Conservation (phyloP, 192 early-diverging fungal species). For the Coemansia sp. region DNA sequence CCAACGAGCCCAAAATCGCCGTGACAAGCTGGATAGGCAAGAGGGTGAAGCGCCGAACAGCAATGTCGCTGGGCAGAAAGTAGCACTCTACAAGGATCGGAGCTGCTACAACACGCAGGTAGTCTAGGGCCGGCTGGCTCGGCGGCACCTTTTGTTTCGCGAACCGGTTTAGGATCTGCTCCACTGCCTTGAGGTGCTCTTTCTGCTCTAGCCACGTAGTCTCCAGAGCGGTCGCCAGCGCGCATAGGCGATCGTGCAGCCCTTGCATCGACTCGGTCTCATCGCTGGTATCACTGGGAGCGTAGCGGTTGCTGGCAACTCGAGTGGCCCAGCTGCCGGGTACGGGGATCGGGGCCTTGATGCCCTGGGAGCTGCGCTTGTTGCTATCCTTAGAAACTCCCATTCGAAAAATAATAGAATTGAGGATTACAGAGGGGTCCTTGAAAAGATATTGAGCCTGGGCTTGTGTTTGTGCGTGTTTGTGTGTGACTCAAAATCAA, state of each 20-base stretch:
- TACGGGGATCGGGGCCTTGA: conserved; percentile 44
- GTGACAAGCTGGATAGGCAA: conserved; percentile 30
- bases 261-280: background rate
- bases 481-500: background rate
- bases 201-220: conserved; percentile 46
- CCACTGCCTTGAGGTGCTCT: conserved; percentile 28
- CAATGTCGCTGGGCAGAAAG: conserved; percentile 30
- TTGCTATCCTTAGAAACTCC: conserved; percentile 38
- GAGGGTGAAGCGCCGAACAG: conserved; percentile 31
- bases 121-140: conserved; percentile 5
- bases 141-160: background rate
- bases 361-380: conserved; percentile 25
- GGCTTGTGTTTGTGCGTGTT: background rate
- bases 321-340: conserved; percentile 23
- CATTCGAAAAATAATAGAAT: conserved; percentile 9
- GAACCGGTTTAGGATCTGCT: background rate
- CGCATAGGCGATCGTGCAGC: conserved; percentile 10
- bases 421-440: background rate
- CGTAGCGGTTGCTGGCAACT: background rate
- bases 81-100: conserved; percentile 45
- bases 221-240: background rate
- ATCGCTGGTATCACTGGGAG: background rate
- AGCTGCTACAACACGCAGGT: conserved; percentile 32
- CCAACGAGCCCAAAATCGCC: conserved; percentile 17
- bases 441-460: background rate